Percentiles rank a stretch among this genome's conserved stretches.
Evolutionary conservation across 495 filamentous ascomycete species (phyloP).

Genomic region (Durotheca rogersii): DNA sequence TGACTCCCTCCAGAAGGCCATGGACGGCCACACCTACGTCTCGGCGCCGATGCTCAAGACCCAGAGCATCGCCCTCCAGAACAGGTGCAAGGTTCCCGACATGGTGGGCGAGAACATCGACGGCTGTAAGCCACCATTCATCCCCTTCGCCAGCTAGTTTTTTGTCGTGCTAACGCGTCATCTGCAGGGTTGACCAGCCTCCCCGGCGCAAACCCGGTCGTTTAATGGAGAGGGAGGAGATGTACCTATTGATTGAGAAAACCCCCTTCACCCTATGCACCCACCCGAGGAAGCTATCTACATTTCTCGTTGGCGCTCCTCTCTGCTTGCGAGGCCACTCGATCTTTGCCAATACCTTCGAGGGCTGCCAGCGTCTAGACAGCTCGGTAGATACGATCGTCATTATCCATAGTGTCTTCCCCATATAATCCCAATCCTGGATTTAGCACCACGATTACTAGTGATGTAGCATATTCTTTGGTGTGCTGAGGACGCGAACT

Average conservation of each 20-base stretch:
- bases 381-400: not conserved
- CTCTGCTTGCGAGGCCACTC: not conserved
- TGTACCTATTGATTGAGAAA: not conserved
- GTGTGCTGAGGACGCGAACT: too few relatives aligned
- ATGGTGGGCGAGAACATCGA: conserved; percentile 37
- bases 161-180: not conserved
- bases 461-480: too few relatives aligned
- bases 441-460: too few relatives aligned
- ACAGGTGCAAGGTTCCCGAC: conserved; percentile 36
- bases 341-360: not conserved
- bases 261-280: not conserved
- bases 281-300: not conserved
- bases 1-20: conserved; percentile 34
- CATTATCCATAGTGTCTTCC: too few relatives aligned
- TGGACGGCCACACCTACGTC: conserved; percentile 38
- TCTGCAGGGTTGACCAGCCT: conserved; percentile 18
- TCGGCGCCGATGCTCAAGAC: conserved; percentile 36
- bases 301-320: not conserved
- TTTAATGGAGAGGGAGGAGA: conserved; percentile 4
- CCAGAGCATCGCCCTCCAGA: conserved; percentile 31
- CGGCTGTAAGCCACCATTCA: conserved; percentile 31
- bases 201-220: conserved; percentile 18
- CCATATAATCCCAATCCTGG: too few relatives aligned
- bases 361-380: not conserved
- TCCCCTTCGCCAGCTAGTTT: not conserved